Evolutionary conservation across 2,329 filamentous ascomycete species (phyloP), one percentile per base, ranked within the genome.

Genomic region (Elsinoe ampelina): DNA sequence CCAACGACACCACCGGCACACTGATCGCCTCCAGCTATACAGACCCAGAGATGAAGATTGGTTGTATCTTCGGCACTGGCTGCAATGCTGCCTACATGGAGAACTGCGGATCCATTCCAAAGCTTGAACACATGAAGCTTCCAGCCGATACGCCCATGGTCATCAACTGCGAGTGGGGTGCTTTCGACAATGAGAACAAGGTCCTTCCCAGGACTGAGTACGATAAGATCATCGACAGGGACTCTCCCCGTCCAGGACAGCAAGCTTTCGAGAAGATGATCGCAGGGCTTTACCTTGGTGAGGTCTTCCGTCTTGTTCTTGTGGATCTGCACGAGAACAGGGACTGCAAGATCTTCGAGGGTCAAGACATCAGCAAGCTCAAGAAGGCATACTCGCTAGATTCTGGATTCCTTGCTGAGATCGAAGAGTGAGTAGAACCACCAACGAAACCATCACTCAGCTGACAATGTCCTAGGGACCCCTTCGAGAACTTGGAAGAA

Each of bases 21-120:
- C 77, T 98, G 66, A 95, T 98, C 67, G 93, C 93, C 60, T 97
- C 92, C 22, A 86, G 89, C 30, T 98, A 98, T 74, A 97, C 92
- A n/a, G 91, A 98, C 69, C 77, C 85, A 45, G 83, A 85, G 64
- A 95, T 96, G 82, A 90, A 84, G 74, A 93, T 97, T 66, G 93
- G 93, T 57, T 96, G 92, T 73, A 98, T 98, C 69, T 98, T 98
- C 67, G 93, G 93, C 65, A 98, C 93, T 11, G 93, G 93, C 59
- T 96, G 93, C 76, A 98, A 98, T 67, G 93, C 92, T 39, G 93
- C 93, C 38, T 98, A 98, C 76, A 95, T 98, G 87, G 93, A 98
- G 73, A 75, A 95, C 67, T 88, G 83, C 62, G 90, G 89, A 62
- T 88, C 86, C 11, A 89, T 98, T 62, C 92, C 91, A 62, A 98